A percentile compares a stretch with the other conserved stretches of the same genome.
phyloP scores from a whole-genome alignment of 2,329 filamentous ascomycete species.

The Neonectria neomacrospora region DNA sequence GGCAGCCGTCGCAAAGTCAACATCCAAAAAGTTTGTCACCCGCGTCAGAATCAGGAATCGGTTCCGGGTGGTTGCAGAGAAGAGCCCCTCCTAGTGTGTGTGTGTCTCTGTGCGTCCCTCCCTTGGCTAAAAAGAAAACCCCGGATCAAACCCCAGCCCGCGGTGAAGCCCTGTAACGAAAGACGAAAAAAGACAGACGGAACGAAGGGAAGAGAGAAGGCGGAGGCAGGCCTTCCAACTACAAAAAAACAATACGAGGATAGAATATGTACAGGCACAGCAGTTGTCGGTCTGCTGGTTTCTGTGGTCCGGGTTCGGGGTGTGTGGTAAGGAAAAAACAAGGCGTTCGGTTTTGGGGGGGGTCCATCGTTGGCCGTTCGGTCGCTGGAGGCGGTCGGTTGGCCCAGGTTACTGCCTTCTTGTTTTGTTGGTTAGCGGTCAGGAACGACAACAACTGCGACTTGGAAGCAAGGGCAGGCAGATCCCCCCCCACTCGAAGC shows the following conservation, averaged over 20 bases:
- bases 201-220: background rate
- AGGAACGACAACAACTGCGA: slow-evolving; percentile 14
- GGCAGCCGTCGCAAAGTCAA: slow-evolving; percentile 42
- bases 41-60: slow-evolving; percentile 28
- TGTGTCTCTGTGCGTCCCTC: slow-evolving; percentile 3
- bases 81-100: background rate
- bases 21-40: slow-evolving; percentile 29
- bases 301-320: slow-evolving; percentile 16
- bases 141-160: background rate
- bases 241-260: slow-evolving; percentile 3
- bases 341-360: slow-evolving; percentile 1
- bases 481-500: background rate
- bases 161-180: background rate
- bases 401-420: slow-evolving; percentile 17
- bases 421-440: slow-evolving; percentile 22
- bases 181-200: background rate
- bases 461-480: background rate
- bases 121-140: background rate
- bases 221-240: slow-evolving; percentile 5
- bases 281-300: slow-evolving; percentile 12
- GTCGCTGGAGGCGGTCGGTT: slow-evolving; percentile 16
- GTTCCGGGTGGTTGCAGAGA: slow-evolving; percentile 9
- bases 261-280: slow-evolving; percentile 16
- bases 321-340: slow-evolving; percentile 7
- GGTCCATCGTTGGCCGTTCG: background rate